Conservation (phyloP, 768 basidiomycete species). For the Boletus eberwhitei region DNA sequence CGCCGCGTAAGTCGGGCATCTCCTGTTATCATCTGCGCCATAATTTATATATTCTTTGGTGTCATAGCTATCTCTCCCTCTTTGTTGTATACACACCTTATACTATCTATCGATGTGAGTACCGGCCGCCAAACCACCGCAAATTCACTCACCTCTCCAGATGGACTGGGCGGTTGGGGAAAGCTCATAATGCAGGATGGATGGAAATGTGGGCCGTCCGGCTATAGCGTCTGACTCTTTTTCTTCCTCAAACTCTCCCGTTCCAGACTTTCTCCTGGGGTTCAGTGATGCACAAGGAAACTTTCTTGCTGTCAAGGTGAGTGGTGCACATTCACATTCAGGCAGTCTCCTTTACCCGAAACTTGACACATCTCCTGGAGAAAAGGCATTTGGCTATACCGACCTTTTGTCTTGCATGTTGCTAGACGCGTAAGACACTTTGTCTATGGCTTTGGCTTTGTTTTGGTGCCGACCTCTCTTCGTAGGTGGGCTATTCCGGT, state of each 20-base stretch:
- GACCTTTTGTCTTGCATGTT: constrained; percentile 87
- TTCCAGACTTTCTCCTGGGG: constrained; percentile 72
- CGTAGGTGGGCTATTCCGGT: constrained; percentile 83
- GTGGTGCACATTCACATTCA: neutral
- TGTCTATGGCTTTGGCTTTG: neutral
- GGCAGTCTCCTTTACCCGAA: neutral
- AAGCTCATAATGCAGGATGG: constrained; percentile 73
- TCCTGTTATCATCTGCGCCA: neutral
- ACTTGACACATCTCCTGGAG: neutral
- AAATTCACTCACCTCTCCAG: constrained; percentile 35
- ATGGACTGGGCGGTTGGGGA: constrained; percentile 77
- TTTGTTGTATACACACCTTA: constrained; percentile 81
- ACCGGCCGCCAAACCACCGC: neutral
- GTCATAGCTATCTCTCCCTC: constrained; percentile 64
- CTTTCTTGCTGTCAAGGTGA: constrained; percentile 75
- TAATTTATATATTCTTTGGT: neutral
- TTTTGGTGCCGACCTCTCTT: neutral
- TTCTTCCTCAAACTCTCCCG: neutral
- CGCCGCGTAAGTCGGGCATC: constrained; percentile 56
- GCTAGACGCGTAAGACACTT: constrained; percentile 65
- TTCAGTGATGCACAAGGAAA: constrained; percentile 83
- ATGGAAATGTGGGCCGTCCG: constrained; percentile 70
- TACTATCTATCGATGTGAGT: constrained; percentile 81
- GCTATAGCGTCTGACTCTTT: neutral
- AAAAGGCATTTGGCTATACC: constrained; percentile 76